Evolutionary conservation across 78 protist species (phyloP), one percentile per base, ranked within the genome.

Genomic region (Creolimax fragrantissima): DNA sequence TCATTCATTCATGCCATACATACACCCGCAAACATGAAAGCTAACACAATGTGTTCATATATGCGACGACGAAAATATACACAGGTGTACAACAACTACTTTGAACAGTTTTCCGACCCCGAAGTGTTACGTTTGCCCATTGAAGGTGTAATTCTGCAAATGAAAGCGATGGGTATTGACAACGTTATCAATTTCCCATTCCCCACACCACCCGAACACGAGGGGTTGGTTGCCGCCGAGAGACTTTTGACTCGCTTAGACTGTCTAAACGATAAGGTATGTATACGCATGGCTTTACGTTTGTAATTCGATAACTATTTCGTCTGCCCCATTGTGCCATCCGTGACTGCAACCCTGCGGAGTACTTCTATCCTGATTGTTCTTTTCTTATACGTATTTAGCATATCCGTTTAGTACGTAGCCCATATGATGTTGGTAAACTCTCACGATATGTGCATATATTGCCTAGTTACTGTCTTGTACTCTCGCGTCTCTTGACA

Each of bases 101-200:
- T 88, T 42, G 81, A 86, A 11, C 42, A 91, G 42, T 81, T 84
- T 2, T 2, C 89, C 5, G 92, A 89, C 41, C 93, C 93, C 11
- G 93, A 92, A 32, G 83, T 92, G 32, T 5, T 2, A 41, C 89
- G 83, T 5, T 2, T 85, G 90, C 91, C 91, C 11, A n/a, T 84
- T 2, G 93, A 85, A n/a, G 93, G 93, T 43, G 41, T 92, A 3
- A 93, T 96, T 42, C 97, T 98, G 42, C 97, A 96, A 89, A 95
- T 98, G 96, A 97, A 97, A 92, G 45, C 88, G 41, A 94, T 98
- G 97, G 96, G 97, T 86, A 95, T 97, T 66, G 93, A 94, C 84
- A 85, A 95, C 3, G 93, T 97, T 17, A 42, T 88, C 42, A 88
- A 91, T 32, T 98, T 98, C 90, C 98, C 98, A 44, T 97, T 97